These are phyloP conservation scores for Epichloe elymi DNA, from an alignment of 2,329 filamentous ascomycete genomes.

Conservation along the genomic window DNA sequence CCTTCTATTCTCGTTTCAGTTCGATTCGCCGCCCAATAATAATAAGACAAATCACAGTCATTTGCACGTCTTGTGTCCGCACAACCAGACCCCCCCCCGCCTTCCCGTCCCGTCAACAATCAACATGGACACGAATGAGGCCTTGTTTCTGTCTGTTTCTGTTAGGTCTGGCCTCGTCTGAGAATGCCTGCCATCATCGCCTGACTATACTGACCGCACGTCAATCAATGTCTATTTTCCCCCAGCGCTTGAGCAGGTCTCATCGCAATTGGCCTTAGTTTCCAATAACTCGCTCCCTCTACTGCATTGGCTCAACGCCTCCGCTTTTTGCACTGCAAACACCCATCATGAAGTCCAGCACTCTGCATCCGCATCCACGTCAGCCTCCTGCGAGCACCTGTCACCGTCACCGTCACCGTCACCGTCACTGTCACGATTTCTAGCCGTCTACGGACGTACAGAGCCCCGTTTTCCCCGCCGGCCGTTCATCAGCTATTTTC, in stretches of 20 bases:
- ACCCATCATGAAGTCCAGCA: background rate
- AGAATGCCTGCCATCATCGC: background rate
- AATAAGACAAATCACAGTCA: background rate
- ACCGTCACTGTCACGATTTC: background rate
- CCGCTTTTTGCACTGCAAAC: background rate
- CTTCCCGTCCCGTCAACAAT: background rate
- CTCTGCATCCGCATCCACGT: background rate
- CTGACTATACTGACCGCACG: background rate
- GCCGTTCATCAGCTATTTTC: background rate
- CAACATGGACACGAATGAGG: background rate
- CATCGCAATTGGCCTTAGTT: background rate
- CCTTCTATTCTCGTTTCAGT: background rate
- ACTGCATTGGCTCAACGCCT: background rate
- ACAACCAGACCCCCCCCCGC: background rate
- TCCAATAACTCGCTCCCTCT: background rate
- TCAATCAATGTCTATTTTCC: slow-evolving; percentile 1
- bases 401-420: background rate
- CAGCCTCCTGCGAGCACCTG: background rate
- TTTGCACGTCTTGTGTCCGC: background rate
- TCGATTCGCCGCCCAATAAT: background rate
- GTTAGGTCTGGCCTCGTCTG: background rate
- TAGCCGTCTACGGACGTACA: background rate
- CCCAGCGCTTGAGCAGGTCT: background rate
- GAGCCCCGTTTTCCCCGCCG: background rate
- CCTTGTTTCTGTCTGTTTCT: background rate